phyloP scores from a whole-genome alignment of 768 basidiomycete species.

The Russula ochroleuca region DNA sequence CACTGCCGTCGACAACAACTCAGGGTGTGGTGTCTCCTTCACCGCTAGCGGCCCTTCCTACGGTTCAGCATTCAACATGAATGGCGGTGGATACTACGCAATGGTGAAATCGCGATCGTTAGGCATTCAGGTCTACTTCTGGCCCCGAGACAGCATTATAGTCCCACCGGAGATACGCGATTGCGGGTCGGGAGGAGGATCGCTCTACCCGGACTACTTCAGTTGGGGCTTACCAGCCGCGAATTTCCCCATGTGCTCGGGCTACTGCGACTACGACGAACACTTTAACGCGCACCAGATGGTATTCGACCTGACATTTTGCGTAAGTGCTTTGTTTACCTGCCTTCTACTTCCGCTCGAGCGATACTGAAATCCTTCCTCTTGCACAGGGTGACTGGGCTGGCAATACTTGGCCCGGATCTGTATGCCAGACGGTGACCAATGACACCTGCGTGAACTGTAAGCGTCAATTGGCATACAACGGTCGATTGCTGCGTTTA shows the following conservation, averaged over 20 bases:
- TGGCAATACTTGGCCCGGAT: constrained; percentile 6
- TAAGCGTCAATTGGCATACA: constrained; percentile 34
- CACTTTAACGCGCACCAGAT: constrained; percentile 52
- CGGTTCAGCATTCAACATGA: constrained; percentile 46
- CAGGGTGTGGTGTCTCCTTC: constrained; percentile 56
- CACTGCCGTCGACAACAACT: constrained; percentile 47
- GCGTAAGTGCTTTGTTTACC: constrained; percentile 38
- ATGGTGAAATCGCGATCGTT: constrained; percentile 40
- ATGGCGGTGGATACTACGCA: constrained; percentile 59
- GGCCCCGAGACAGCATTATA: constrained; percentile 38
- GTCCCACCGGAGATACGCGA: constrained; percentile 43
- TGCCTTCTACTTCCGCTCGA: constrained; percentile 5
- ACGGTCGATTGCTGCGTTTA: neutral
- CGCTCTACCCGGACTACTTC: constrained; percentile 11
- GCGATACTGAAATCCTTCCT: neutral
- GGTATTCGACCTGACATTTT: constrained; percentile 59
- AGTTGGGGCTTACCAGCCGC: constrained; percentile 49
- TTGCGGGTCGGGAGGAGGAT: neutral
- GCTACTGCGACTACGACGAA: constrained; percentile 46
- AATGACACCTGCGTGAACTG: constrained; percentile 42
- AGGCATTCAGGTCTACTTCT: constrained; percentile 62
- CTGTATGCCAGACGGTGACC: constrained; percentile 36
- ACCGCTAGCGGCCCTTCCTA: constrained; percentile 38
- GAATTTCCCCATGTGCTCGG: constrained; percentile 41
- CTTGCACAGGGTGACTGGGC: constrained; percentile 25